These are phyloP conservation scores for Pelargonium citronellum DNA, from an alignment of 441 rosid genomes.

Conservation along the genomic window DNA sequence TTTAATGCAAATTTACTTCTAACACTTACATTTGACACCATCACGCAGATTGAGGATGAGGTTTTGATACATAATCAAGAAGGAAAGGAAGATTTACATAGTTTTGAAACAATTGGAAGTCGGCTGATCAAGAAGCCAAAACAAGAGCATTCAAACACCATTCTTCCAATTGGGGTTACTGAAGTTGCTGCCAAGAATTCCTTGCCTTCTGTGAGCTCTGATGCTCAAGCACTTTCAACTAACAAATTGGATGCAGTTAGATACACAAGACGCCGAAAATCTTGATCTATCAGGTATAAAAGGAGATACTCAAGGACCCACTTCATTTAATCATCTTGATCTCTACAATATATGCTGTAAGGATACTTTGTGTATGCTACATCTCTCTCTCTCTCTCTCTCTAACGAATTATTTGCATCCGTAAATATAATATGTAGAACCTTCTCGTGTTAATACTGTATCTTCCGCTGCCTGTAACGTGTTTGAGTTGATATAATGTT, in stretches of 20 bases:
- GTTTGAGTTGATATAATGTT: too few relatives aligned
- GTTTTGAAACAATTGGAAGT: constrained; percentile 21
- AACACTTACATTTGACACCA: background rate
- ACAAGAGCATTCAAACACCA: constrained; percentile 21
- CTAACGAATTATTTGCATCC: too few relatives aligned
- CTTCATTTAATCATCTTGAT: background rate
- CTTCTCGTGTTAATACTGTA: too few relatives aligned
- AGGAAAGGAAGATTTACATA: constrained; percentile 31
- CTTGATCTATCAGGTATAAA: constrained; percentile 33
- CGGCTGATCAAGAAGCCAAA: constrained; percentile 26
- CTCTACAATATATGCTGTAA: background rate
- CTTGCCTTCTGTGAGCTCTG: constrained; percentile 28
- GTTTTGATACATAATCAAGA: constrained; percentile 27
- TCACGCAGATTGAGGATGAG: constrained; percentile 28
- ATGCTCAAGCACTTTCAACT: constrained; percentile 36
- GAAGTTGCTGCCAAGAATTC: constrained; percentile 17
- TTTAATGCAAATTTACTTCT: too few relatives aligned
- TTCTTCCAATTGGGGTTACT: constrained; percentile 2
- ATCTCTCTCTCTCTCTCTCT: background rate
- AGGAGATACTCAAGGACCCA: constrained; percentile 28
- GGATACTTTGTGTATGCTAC: constrained; percentile 20
- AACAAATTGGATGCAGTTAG: constrained; percentile 39
- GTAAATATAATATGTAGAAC: too few relatives aligned
- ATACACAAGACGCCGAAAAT: constrained; percentile 47
- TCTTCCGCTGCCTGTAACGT: too few relatives aligned